phyloP scores from a whole-genome alignment of 441 rosid genomes.

The Brassica balearica region DNA sequence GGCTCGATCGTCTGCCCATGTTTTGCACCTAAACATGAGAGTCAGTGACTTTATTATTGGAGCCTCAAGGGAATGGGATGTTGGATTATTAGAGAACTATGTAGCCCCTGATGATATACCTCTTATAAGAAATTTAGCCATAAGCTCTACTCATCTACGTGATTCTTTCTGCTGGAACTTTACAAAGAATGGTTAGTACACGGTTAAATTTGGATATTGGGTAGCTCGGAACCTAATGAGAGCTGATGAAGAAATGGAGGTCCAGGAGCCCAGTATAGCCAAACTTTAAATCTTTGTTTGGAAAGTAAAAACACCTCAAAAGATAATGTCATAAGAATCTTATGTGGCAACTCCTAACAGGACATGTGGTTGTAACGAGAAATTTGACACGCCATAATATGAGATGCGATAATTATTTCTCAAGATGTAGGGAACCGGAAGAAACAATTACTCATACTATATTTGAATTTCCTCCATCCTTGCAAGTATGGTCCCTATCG shows the following conservation, averaged over 20 bases:
- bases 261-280: background rate
- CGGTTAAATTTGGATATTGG: background rate
- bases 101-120: background rate
- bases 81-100: background rate
- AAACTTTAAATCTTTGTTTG: background rate
- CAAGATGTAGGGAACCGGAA: background rate
- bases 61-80: background rate
- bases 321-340: background rate
- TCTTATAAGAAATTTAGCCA: background rate
- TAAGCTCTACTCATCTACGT: background rate
- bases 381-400: background rate
- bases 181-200: no score
- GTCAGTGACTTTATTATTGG: background rate
- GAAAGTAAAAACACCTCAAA: background rate
- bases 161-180: background rate
- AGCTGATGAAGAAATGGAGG: background rate
- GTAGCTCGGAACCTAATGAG: background rate
- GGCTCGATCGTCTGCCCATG: background rate
- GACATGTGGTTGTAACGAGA: background rate
- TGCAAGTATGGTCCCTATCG: background rate
- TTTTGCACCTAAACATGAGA: background rate
- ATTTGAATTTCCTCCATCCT: background rate
- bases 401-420: background rate
- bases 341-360: background rate
- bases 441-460: background rate